Percentiles rank a stretch among this genome's conserved stretches.
phyloP scores from a whole-genome alignment of 2,329 filamentous ascomycete species.

The Reticulascus tulasneorum region DNA sequence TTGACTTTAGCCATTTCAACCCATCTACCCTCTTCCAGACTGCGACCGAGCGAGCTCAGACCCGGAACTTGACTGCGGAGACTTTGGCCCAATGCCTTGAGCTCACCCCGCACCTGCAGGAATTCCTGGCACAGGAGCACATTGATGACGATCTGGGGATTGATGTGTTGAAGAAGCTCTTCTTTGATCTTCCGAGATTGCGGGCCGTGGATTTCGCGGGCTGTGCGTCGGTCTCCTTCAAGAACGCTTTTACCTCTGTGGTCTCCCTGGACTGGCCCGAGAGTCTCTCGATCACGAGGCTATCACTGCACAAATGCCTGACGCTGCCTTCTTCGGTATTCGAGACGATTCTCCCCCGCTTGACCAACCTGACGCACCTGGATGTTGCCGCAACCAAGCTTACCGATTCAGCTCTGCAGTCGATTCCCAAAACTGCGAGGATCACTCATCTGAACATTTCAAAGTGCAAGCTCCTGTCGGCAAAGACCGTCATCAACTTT shows the following conservation, averaged over 20 bases:
- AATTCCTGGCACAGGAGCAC: conserved; percentile 78
- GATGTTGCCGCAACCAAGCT: conserved; percentile 77
- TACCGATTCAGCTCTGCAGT: conserved; percentile 65
- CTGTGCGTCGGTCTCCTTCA: conserved; percentile 66
- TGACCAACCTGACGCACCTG: conserved; percentile 67
- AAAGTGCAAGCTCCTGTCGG: conserved; percentile 68
- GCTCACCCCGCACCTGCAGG: conserved; percentile 68
- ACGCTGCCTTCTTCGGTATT: conserved; percentile 65
- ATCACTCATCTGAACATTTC: conserved; percentile 76
- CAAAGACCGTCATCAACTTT: conserved; percentile 65
- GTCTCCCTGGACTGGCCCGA: conserved; percentile 48
- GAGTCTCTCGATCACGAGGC: conserved; percentile 56
- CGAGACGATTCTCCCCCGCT: conserved; percentile 66
- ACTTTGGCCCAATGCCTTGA: conserved; percentile 69
- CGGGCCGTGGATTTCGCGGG: conserved; percentile 73
- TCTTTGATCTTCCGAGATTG: conserved; percentile 61
- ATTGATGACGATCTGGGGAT: conserved; percentile 70
- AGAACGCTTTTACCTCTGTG: conserved; percentile 57
- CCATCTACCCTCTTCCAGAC: conserved; percentile 73
- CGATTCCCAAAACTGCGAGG: conserved; percentile 66
- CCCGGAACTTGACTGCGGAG: conserved; percentile 70
- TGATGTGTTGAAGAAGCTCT: conserved; percentile 66
- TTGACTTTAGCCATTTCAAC: conserved; percentile 85
- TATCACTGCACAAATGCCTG: conserved; percentile 77
- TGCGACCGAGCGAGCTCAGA: conserved; percentile 68